These are phyloP conservation scores for Haematococcus lacustris DNA, from an alignment of 139 green algal species.

Conservation along the genomic window DNA sequence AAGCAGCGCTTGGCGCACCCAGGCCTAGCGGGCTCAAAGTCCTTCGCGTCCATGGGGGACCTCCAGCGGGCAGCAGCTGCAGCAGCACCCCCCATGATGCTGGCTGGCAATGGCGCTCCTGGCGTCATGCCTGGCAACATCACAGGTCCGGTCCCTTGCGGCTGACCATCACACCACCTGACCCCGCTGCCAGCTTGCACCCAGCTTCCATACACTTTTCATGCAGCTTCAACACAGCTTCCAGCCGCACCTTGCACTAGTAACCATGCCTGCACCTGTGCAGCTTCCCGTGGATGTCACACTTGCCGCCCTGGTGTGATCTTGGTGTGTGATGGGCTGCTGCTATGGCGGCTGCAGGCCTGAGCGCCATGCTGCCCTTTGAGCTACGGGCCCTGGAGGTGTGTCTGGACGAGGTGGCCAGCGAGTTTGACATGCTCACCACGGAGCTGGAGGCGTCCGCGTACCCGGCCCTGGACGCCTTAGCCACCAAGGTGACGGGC, in stretches of 20 bases:
- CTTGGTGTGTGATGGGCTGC: neutral
- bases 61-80: slow-evolving; percentile 14
- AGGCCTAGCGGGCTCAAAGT: slow-evolving; percentile 2
- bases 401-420: slow-evolving; percentile 24
- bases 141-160: no score
- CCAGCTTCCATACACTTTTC: no score
- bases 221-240: no score
- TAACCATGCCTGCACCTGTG: no score
- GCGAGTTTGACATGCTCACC: slow-evolving; percentile 14
- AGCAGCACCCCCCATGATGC: neutral
- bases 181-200: no score
- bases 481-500: slow-evolving; percentile 72
- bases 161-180: no score
- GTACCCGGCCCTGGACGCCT: slow-evolving; percentile 76
- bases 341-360: neutral
- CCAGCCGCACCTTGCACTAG: no score
- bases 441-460: slow-evolving; percentile 74
- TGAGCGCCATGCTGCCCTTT: slow-evolving; percentile 22
- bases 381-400: slow-evolving; percentile 30
- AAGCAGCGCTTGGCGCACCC: slow-evolving; percentile 12
- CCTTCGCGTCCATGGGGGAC: slow-evolving; percentile 8
- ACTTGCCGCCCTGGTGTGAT: neutral
- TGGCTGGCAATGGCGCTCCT: no score
- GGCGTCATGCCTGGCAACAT: no score
- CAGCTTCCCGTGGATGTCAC: no score